phyloP scores from a whole-genome alignment of 2,329 filamentous ascomycete species.

The Penicillium nordicum region DNA sequence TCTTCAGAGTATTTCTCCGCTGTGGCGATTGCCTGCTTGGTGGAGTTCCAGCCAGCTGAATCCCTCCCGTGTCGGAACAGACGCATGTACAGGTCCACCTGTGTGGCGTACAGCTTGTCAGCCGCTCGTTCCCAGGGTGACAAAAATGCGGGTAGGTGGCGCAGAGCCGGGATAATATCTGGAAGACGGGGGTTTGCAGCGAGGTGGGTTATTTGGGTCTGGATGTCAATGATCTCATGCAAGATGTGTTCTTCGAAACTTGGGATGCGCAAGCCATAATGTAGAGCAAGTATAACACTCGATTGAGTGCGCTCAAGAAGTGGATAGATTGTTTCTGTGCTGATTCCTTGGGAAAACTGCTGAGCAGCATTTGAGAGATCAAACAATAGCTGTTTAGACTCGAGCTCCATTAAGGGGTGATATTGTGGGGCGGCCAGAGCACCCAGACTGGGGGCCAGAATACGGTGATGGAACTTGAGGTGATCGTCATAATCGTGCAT shows the following conservation, averaged over 20 bases:
- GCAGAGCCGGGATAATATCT: constrained; percentile 46
- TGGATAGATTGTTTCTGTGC: constrained; percentile 43
- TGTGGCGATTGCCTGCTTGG: constrained; percentile 25
- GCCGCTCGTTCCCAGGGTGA: constrained; percentile 46
- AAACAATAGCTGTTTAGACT: constrained; percentile 45
- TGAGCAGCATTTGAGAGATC: constrained; percentile 37
- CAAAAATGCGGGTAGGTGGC: constrained; percentile 44
- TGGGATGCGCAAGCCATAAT: constrained; percentile 51
- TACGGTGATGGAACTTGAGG: constrained; percentile 47
- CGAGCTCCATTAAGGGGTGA: constrained; percentile 51
- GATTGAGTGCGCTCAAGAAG: constrained; percentile 52
- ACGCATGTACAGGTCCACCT: constrained; percentile 28
- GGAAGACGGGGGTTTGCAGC: constrained; percentile 48
- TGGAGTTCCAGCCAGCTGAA: constrained; percentile 26
- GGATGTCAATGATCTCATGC: constrained; percentile 46
- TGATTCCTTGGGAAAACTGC: constrained; percentile 1
- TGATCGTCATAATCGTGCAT: constrained; percentile 53
- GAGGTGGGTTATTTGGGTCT: constrained; percentile 49
- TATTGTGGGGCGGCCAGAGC: constrained; percentile 47
- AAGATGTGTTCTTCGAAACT: constrained; percentile 44
- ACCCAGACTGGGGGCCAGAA: constrained; percentile 50
- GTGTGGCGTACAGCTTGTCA: constrained; percentile 21
- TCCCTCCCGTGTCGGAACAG: constrained; percentile 19
- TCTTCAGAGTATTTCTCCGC: constrained; percentile 38
- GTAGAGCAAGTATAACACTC: constrained; percentile 51